phyloP scores from a whole-genome alignment of 768 basidiomycete species.

The Boletus rubropictus region DNA sequence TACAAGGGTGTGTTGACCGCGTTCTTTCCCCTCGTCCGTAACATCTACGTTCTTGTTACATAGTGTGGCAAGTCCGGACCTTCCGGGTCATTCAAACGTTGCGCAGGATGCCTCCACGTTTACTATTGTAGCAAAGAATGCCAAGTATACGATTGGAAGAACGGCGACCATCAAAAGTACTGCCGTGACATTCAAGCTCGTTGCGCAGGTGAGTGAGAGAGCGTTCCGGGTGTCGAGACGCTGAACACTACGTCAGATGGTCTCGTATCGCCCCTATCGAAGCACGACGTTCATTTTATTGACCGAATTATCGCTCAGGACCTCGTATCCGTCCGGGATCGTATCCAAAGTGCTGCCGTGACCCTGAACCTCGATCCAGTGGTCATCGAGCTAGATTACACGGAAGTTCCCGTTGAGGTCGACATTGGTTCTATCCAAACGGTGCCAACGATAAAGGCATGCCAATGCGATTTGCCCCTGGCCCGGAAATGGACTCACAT shows the following conservation, averaged over 20 bases:
- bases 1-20: conserved; percentile 12
- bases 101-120: conserved; percentile 27
- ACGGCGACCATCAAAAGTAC: conserved; percentile 23
- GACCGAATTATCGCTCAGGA: conserved; percentile 21
- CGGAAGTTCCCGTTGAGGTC: conserved; percentile 11
- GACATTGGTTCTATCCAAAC: conserved; percentile 15
- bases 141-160: conserved; percentile 27
- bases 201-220: conserved; percentile 17
- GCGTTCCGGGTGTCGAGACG: background rate
- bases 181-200: conserved; percentile 26
- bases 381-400: conserved; percentile 27
- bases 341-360: conserved; percentile 12
- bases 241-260: conserved; percentile 16
- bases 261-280: conserved; percentile 17
- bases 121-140: conserved; percentile 30
- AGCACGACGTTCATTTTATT: conserved; percentile 22
- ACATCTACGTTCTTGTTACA: background rate
- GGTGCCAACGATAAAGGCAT: conserved; percentile 11
- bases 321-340: conserved; percentile 11
- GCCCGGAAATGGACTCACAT: conserved; percentile 24
- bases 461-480: conserved; percentile 20
- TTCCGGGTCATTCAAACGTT: conserved; percentile 23
- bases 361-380: conserved; percentile 8
- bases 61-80: conserved; percentile 26
- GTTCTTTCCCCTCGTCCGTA: background rate